These are phyloP conservation scores for Glycine tomentella DNA, from an alignment of 306 rosid species.

Conservation along the genomic window DNA sequence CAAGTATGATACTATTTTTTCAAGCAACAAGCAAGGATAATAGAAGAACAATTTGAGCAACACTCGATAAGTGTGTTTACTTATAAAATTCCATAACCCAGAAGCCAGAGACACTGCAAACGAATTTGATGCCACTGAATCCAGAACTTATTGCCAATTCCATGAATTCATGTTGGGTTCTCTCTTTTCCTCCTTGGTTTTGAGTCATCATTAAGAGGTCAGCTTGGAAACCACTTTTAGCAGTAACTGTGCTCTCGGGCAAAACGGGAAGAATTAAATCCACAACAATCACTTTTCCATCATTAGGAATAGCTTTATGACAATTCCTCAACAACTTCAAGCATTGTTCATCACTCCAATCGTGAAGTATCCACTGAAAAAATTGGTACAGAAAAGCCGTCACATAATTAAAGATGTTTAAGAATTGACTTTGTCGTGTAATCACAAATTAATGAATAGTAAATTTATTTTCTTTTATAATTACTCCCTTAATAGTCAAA, in stretches of 20 bases:
- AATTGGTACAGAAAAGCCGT: not conserved
- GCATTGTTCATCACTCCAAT: constrained; percentile 53
- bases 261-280: constrained; percentile 39
- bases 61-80: constrained; percentile 8
- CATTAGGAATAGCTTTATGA: constrained; percentile 44
- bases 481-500: too few relatives aligned
- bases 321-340: constrained; percentile 55
- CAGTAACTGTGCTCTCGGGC: constrained; percentile 4
- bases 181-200: constrained; percentile 54
- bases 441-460: too few relatives aligned
- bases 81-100: constrained; percentile 52
- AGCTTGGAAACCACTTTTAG: constrained; percentile 14
- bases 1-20: too few relatives aligned
- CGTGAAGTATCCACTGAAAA: constrained; percentile 56
- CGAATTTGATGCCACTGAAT: constrained; percentile 39
- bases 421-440: too few relatives aligned
- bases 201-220: constrained; percentile 53
- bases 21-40: not conserved
- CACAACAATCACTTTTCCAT: constrained; percentile 56
- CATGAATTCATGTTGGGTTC: constrained; percentile 48
- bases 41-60: not conserved
- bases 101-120: constrained; percentile 1
- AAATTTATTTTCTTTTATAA: too few relatives aligned
- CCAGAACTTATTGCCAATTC: constrained; percentile 49
- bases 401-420: too few relatives aligned